A percentile compares a stretch with the other conserved stretches of the same genome.
Conservation (phyloP, 768 basidiomycete genomes). For the Coprinopsis cinerea region DNA sequence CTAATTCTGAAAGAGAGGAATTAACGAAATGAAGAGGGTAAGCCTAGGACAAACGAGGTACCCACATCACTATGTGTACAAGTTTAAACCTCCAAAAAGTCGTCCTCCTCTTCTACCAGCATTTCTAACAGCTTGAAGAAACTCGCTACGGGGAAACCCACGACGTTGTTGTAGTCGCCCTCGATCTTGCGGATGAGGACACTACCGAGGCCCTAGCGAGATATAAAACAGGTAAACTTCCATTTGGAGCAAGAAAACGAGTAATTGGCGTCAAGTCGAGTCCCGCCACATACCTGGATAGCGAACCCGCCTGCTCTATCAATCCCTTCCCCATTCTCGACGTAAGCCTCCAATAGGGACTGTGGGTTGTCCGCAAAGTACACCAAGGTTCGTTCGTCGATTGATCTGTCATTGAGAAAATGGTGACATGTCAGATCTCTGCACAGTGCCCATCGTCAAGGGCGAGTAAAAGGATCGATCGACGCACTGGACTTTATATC, state of each 20-base stretch:
- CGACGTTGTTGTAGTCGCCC: slow-evolving; percentile 15
- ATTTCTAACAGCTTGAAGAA: slow-evolving; percentile 16
- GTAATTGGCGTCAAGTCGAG: not conserved
- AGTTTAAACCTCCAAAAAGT: slow-evolving; percentile 14
- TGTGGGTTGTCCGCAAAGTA: slow-evolving; percentile 63
- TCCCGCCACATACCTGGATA: slow-evolving; percentile 67
- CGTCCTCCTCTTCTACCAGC: slow-evolving; percentile 15
- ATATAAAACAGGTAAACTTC: too few relatives aligned
- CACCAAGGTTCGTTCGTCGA: slow-evolving; percentile 79
- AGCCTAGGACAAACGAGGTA: not conserved
- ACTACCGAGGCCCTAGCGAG: slow-evolving; percentile 81
- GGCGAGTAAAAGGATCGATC: not conserved
- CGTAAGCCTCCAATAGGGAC: slow-evolving; percentile 69
- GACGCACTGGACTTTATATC: slow-evolving; percentile 64
- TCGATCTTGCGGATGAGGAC: slow-evolving; percentile 61
- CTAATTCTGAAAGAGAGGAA: too few relatives aligned
- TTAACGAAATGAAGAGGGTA: not conserved
- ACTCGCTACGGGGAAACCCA: slow-evolving; percentile 16
- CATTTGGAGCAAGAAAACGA: not conserved
- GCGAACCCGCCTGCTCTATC: slow-evolving; percentile 94
- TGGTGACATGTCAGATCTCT: not conserved
- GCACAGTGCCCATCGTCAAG: not conserved
- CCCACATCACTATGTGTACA: not conserved
- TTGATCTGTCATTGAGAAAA: slow-evolving; percentile 41
- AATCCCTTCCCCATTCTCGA: slow-evolving; percentile 76